phyloP scores from a whole-genome alignment of 768 basidiomycete genomes.

The Dendrothele bispora region DNA sequence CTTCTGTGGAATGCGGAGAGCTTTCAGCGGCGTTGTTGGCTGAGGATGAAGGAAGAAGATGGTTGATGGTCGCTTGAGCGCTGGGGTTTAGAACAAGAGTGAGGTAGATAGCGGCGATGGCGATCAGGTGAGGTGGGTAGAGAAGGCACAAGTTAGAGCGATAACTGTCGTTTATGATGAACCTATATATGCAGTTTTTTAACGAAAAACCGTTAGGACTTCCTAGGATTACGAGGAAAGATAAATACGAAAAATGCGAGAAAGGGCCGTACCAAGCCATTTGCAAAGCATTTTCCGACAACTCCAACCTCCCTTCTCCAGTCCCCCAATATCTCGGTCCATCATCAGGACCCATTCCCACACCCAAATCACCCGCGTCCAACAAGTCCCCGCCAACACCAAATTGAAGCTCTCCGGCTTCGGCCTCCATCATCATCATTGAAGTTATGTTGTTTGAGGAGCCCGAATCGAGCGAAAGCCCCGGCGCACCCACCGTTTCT shows the following conservation, averaged over 20 bases:
- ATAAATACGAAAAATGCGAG: too few relatives aligned
- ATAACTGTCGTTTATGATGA: slow-evolving; percentile 95
- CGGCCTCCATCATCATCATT: too few relatives aligned
- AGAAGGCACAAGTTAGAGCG: slow-evolving; percentile 91
- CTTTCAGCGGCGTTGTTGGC: slow-evolving; percentile 12
- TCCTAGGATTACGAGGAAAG: too few relatives aligned
- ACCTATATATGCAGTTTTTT: slow-evolving; percentile 48
- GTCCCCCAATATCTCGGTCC: slow-evolving; percentile 78
- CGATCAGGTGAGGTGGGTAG: slow-evolving; percentile 93
- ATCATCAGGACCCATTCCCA: slow-evolving; percentile 45
- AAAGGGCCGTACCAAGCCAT: slow-evolving; percentile 85
- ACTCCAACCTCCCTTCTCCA: slow-evolving; percentile 74
- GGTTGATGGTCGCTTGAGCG: slow-evolving; percentile 44
- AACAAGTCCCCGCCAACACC: too few relatives aligned
- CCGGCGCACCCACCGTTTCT: slow-evolving; percentile 41
- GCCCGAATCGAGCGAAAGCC: not conserved
- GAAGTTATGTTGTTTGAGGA: slow-evolving; percentile 39
- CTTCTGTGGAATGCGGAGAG: slow-evolving; percentile 10
- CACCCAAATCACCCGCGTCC: slow-evolving; percentile 59
- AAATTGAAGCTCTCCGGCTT: too few relatives aligned
- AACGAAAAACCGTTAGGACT: not conserved
- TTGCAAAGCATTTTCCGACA: slow-evolving; percentile 78
- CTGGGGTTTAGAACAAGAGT: slow-evolving; percentile 74
- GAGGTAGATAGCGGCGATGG: slow-evolving; percentile 89
- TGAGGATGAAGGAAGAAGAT: slow-evolving; percentile 32